Conservation (phyloP, 1,139 yeast genomes). For the Ogataea hybrid region DNA sequence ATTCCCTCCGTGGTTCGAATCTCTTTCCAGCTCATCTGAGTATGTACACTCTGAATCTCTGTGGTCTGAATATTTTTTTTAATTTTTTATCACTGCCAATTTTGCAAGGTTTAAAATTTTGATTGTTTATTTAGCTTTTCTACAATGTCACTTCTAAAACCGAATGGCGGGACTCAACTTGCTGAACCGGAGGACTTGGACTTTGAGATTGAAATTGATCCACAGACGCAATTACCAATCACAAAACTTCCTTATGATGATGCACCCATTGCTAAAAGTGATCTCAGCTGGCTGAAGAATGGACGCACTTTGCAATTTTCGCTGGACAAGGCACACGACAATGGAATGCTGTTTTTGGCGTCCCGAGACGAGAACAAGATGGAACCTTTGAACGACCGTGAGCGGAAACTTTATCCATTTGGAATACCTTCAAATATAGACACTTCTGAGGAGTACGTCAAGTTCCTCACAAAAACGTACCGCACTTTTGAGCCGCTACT, state of each 20-base stretch:
- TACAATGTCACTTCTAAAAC: constrained; percentile 1
- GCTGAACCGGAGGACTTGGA: constrained; percentile 1
- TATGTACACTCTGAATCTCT: neutral
- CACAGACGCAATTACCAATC: constrained; percentile 37
- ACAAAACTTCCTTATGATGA: constrained; percentile 37
- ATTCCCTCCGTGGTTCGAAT: constrained; percentile 51
- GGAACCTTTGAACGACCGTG: constrained; percentile 13
- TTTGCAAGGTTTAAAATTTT: constrained; percentile 4
- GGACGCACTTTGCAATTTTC: constrained; percentile 41
- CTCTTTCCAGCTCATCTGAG: constrained; percentile 3
- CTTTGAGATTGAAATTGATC: constrained; percentile 33
- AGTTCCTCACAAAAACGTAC: constrained; percentile 32
- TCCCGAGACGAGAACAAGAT: constrained; percentile 32
- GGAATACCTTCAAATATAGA: constrained; percentile 37
- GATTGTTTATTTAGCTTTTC: neutral
- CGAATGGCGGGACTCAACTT: neutral
- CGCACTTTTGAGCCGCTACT: constrained; percentile 30
- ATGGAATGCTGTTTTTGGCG: constrained; percentile 38
- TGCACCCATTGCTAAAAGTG: constrained; percentile 24
- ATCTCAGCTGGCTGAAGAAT: constrained; percentile 31
- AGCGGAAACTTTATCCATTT: constrained; percentile 36
- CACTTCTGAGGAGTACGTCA: constrained; percentile 35
- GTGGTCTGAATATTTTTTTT: neutral
- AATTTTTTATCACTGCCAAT: constrained; percentile 5
- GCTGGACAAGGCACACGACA: constrained; percentile 40